Evolutionary conservation across 495 filamentous ascomycete genomes (phyloP), one percentile per base, ranked within the genome.

Genomic region (Xylaria longipes): DNA sequence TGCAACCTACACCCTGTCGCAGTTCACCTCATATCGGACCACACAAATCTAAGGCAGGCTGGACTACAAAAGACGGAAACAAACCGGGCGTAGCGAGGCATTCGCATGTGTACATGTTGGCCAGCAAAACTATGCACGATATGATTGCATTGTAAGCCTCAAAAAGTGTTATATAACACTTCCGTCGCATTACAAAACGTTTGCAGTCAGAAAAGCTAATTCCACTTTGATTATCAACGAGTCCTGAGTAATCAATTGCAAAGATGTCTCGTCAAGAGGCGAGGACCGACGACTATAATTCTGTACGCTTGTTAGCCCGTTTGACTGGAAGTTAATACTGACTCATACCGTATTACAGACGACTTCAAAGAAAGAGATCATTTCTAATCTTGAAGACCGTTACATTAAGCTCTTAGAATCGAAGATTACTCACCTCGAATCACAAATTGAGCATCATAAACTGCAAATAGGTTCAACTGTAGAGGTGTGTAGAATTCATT

Each of bases 381-480:
- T 62, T 22, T 39, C 58, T 14, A n/a, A 25, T 39, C 58, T 62
- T 37, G 58, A 62, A 62, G 35, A 62, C 43, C 58, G 58, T 39
- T 62, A 62, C 37, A 62, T 62, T 35, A 39, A 43, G 35, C 58
- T 62, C n/a, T 43, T 62, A 9, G 58, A 62, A 35, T n/a, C 33
- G 22, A 62, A 62, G 37, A 43, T 62, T 43, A 22, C 22, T 8
- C 33, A 43, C 29, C 58, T 62, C 20, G 58, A 62, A 22, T 62
- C 58, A 39, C 33, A 62, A 41, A 8, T 62, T 62, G 3, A 37
- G 35, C n/a, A 39, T 43, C 35, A 8, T 5, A 62, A 25, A 62
- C 58, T 8, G 15, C 35, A 43, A 27, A 20, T 1, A 39, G 35
- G 56, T 20, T 8, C 58, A 62, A 41, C 20, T 39, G 4, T 27